Evolutionary conservation across 2,329 filamentous ascomycete species (phyloP).

Genomic region (Colletotrichum tropicicola): DNA sequence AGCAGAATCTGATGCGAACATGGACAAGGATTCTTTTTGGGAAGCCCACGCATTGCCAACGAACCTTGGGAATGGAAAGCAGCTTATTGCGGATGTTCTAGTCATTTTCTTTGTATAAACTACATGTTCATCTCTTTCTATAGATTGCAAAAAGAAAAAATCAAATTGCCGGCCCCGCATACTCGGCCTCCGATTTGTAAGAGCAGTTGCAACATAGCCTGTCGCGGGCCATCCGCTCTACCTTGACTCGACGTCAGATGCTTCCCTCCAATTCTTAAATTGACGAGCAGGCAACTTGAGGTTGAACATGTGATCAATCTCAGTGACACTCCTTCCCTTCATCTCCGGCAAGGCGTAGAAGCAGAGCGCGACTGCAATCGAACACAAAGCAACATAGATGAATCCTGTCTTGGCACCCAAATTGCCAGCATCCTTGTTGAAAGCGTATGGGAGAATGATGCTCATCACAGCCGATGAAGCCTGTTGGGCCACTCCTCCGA

Average conservation of each 20-base stretch:
- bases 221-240: too few relatives aligned
- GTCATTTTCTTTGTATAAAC: too few relatives aligned
- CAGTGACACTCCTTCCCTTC: conserved; percentile 48
- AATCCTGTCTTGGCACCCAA: conserved; percentile 50
- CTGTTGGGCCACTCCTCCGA: conserved; percentile 50
- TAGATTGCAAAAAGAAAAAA: too few relatives aligned
- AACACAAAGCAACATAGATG: conserved; percentile 44
- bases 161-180: too few relatives aligned
- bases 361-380: conserved; percentile 43
- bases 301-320: conserved; percentile 67
- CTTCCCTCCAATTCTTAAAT: conserved; percentile 50
- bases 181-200: too few relatives aligned
- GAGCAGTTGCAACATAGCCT: too few relatives aligned
- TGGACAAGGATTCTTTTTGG: too few relatives aligned
- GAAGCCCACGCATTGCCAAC: too few relatives aligned
- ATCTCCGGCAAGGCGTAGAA: conserved; percentile 62
- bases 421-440: conserved; percentile 48
- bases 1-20: too few relatives aligned
- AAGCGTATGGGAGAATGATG: conserved; percentile 58
- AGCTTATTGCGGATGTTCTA: too few relatives aligned
- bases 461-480: conserved; percentile 47
- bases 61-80: too few relatives aligned
- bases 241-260: neutral
- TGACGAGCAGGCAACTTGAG: conserved; percentile 61
- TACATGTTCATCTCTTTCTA: too few relatives aligned